Percentiles rank a stretch among this genome's conserved stretches.
Evolutionary conservation across 345 rosid genomes (phyloP).

Genomic region (Populus pruinosa): DNA sequence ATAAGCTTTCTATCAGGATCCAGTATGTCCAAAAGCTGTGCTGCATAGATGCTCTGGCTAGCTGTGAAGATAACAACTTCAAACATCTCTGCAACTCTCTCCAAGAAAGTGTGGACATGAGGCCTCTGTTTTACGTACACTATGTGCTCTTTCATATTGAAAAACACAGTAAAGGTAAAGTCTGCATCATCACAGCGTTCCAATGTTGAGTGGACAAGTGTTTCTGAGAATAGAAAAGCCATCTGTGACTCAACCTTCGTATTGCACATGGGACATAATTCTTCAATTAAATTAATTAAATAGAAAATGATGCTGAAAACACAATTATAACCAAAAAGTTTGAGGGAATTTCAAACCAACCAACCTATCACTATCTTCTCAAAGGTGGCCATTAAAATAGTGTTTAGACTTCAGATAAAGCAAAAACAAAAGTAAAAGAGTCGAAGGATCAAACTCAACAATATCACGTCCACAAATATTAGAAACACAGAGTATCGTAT

Average conservation of each 20-base stretch:
- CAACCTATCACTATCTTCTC: not conserved
- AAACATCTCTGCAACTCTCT: constrained; percentile 85
- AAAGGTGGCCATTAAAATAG: not conserved
- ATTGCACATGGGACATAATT: not conserved
- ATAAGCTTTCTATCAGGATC: constrained; percentile 73
- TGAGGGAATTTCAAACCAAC: not conserved
- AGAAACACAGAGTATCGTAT: not conserved
- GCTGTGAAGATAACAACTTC: constrained; percentile 84
- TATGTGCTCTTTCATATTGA: constrained; percentile 81
- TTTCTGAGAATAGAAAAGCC: constrained; percentile 52
- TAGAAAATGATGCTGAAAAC: not conserved
- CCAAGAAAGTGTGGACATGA: constrained; percentile 67
- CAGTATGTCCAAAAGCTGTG: constrained; percentile 73
- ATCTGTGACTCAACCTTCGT: constrained; percentile 6
- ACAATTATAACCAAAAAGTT: not conserved
- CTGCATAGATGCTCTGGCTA: constrained; percentile 92
- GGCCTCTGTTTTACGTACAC: constrained; percentile 93
- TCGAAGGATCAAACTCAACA: not conserved
- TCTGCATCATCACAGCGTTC: constrained; percentile 72
- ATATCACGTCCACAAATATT: not conserved
- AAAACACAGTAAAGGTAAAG: constrained; percentile 78
- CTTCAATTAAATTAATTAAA: not conserved
- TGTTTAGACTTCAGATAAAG: not conserved
- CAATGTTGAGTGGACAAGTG: constrained; percentile 85
- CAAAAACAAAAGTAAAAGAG: not conserved